phyloP scores from a whole-genome alignment of 129 eudicot species.

The Centrapalus pauciflorus region DNA sequence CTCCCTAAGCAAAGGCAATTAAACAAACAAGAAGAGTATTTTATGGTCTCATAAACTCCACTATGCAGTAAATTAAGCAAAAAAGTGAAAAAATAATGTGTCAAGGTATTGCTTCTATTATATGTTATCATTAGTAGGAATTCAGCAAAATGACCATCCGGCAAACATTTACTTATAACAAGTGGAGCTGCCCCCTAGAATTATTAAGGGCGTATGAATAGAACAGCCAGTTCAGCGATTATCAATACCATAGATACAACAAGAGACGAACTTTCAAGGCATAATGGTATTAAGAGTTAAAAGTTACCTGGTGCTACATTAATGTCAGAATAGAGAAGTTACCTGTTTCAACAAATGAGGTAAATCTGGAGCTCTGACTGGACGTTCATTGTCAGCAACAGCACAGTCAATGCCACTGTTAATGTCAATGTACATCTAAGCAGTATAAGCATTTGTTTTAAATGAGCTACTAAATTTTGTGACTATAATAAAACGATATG shows the following conservation, averaged over 20 bases:
- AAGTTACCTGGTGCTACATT: neutral
- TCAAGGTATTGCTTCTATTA: neutral
- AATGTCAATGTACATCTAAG: constrained; percentile 14
- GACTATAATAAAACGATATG: neutral
- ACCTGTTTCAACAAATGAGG: constrained; percentile 63
- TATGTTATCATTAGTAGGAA: too few species aligned
- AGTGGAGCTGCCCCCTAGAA: neutral
- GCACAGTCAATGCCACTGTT: constrained; percentile 71
- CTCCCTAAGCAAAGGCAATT: neutral
- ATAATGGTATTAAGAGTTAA: neutral
- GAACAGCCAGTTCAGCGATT: neutral
- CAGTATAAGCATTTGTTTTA: constrained; percentile 3
- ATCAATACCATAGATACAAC: neutral
- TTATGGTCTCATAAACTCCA: neutral
- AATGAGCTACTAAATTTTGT: neutral
- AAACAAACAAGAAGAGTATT: neutral
- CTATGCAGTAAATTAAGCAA: neutral
- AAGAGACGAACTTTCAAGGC: neutral
- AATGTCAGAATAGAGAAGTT: neutral
- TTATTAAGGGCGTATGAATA: neutral
- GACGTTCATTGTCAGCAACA: constrained; percentile 57
- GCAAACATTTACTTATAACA: neutral
- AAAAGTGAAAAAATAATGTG: neutral
- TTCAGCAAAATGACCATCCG: neutral
- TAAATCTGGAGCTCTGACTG: constrained; percentile 43